Evolutionary conservation across 305 asterid genomes (phyloP), one percentile per base, ranked within the genome.

Genomic region (Solanum hybrid): DNA sequence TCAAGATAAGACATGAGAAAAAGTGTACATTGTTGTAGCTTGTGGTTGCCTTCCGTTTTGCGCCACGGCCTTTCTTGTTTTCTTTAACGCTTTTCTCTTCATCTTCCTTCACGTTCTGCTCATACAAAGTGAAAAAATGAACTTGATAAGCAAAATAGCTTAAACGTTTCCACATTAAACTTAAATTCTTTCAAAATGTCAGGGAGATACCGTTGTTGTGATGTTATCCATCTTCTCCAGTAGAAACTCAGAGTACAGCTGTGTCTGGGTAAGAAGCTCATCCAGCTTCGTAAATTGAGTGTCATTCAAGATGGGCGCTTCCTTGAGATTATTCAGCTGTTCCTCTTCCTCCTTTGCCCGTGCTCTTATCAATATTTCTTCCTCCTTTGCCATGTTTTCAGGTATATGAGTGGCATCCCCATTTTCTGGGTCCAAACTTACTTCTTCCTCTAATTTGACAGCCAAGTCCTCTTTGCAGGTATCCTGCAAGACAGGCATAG

Each of bases 211-310:
- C 96, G 91, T 94, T 29, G 97, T 92, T 29, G 98, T 92, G 51
- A 97, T 97, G 82, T 96, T 96, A 87, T 97, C 98, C 98, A 97
- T 97, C 92, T 97, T 96, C 90, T 97, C 99, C 90, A 96, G 94
- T 88, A 97, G 92, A 92, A 97, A 97, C 95, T 96, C 98, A 3
- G 99, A 94, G 92, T 93, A 97, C 90, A 97, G 98, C 61, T 96
- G 96, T 37, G 99, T 95, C 93, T 97, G 99, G 11, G 97, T 94
- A 89, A 97, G 94, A 86, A 97, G 99, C 94, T 96, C 98, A 31
- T 97, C 99, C 87, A 96, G 92, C 90, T 95, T 96, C 86, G 90
- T 91, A 90, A 94, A 96, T 94, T 95, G 97, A 67, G 87, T 88
- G 89, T 95, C 98, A 92, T 93, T 95, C 94, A 97, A 71, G 42